Percentiles rank a stretch among this genome's conserved stretches.
Evolutionary conservation across 441 rosid genomes (phyloP).

Genomic region (Eutrema salsugineum): DNA sequence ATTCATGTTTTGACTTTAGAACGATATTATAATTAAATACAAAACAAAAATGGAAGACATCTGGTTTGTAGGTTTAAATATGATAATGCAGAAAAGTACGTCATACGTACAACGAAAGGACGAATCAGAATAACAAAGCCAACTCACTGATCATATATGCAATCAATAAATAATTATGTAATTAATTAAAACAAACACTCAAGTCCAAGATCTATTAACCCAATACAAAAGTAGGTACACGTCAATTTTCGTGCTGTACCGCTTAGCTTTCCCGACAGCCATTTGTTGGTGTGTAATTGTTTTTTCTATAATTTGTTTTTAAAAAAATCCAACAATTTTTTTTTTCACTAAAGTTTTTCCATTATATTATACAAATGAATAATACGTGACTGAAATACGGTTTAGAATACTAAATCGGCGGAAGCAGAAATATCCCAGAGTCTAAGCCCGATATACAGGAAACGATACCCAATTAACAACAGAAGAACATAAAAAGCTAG

Average conservation of each 20-base stretch:
- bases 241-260: neutral
- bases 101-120: conserved; percentile 33
- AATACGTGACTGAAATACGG: too few relatives aligned
- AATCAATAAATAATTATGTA: neutral
- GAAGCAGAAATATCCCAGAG: too few relatives aligned
- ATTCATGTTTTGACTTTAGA: conserved; percentile 28
- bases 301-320: neutral
- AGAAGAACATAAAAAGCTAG: too few relatives aligned
- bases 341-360: too few relatives aligned
- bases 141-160: conserved; percentile 17
- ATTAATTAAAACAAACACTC: neutral
- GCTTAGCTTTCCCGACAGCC: conserved; percentile 7
- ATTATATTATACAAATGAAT: too few relatives aligned
- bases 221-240: neutral
- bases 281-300: neutral
- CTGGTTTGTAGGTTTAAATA: conserved; percentile 10
- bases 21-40: neutral
- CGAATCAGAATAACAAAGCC: conserved; percentile 20
- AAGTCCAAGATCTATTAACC: conserved; percentile 2
- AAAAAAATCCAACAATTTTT: too few relatives aligned
- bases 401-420: too few relatives aligned
- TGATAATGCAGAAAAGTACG: conserved; percentile 22
- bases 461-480: too few relatives aligned
- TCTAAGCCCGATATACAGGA: too few relatives aligned
- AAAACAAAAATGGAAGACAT: conserved; percentile 20